Base-by-base conservation (phyloP, 257 asterid genomes). In the Striga asiatica region DNA sequence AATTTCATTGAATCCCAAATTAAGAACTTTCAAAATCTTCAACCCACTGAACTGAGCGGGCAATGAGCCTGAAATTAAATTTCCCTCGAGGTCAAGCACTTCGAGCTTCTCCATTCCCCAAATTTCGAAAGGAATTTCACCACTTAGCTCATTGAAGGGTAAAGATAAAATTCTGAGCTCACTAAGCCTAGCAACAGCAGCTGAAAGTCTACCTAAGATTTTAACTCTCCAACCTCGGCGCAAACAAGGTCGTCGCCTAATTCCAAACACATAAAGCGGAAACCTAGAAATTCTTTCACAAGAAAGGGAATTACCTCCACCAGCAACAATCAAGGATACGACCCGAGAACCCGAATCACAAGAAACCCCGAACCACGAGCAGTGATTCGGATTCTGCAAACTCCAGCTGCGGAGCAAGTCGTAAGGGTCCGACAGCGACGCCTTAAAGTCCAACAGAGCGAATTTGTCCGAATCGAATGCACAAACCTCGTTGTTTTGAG, bases 11-110 rank as follows among this genome's bases (percentile, higher is more conserved):
- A 80, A 84, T 35, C 93, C 98, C 70, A 91, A 64, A 50, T 91
- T 87, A 17, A 91, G 84, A 69, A 82, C 89, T 65, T 69, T 74
- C 76, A 91, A 66, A 43, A 41, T 82, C 75, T 62, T 75, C 81
- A 79, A 60, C 57, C 98, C 96, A 20, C 37, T 38, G 54, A 87
- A 74, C 47, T 20, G 61, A 41, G 51, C 38, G 3, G 94, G 97
- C 65, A 91, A 73, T 22, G 65, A 48, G 34, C 93, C 94, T 2
- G 80, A 66, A 34, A 91, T 23, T 34, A 31, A 72, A 73, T 91
- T 91, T 68, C 96, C 98, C 46, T 91, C 97, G 3, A 91, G 95
- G 70, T 91, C 95, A 72, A 87, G 82, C 62, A 91, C 93, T 69
- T 91, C 96, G 20, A 91, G 89, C 32, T 84, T 87, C 27, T 80